Base-by-base conservation (phyloP, 1,284 basidiomycete genomes). In the Apiotrichum montevideense region DNA sequence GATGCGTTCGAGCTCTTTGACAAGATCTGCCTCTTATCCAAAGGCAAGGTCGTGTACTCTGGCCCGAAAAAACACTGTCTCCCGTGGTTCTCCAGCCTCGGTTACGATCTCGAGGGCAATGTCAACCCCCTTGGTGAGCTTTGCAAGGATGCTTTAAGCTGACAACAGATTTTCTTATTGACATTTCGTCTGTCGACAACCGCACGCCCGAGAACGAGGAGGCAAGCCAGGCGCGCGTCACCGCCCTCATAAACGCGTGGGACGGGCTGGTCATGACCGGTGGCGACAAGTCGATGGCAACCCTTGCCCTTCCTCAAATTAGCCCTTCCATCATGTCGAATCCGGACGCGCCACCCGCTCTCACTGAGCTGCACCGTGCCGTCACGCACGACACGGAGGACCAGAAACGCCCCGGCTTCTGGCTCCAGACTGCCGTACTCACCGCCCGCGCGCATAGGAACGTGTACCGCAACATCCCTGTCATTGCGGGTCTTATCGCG, bases 1-100 rank as follows among this genome's bases (percentile, higher is more conserved):
- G 81, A 82, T 54, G 80, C 80, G 0, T 82, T 79, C 62, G 56
- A 64, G 1, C 67, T 82, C 13, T 81, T 82, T 59, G 78, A 80
- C 61, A 68, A 76, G 2, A 72, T 82, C 49, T 70, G 77, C 13
- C 72, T 83, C 2, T 67, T 83, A 10, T 76, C 79, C 13, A 76
- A 77, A 60, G 80, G 81, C 8, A 62, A 69, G n/a, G 73, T 80
- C 10, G 76, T 81, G 6, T 82, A 78, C 62, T 77, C 77, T 15
- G 81, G 80, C 2, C 63, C 58, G 13, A 65, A 73, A 9, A 52
- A 57, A 3, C 70, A 71, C 8, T 75, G 77, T 35, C 66, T 81
- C 0, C 61, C 64, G 0, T 80, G 80, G 76, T 81, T 82, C 51
- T 62, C 61, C 6, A 41, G 58, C 0, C 64, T 79, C 45, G 79